These are phyloP conservation scores for Tolypocladium endophyticum DNA, from an alignment of 2,329 filamentous ascomycete genomes.

Conservation along the genomic window DNA sequence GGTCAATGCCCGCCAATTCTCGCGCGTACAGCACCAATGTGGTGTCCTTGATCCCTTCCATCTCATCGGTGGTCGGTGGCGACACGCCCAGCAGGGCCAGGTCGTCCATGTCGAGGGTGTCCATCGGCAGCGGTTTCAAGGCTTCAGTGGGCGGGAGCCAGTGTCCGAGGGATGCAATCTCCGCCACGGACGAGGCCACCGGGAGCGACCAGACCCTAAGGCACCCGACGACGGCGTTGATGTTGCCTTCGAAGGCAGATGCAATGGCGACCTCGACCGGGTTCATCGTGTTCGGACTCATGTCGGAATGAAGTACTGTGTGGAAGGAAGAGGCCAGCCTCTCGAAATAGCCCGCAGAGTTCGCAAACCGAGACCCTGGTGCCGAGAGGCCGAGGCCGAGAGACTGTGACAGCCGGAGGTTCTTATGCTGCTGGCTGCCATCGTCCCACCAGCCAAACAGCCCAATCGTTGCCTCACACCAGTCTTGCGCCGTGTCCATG, in stretches of 20 bases:
- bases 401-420: constrained; percentile 28
- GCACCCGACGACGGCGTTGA: constrained; percentile 64
- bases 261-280: constrained; percentile 72
- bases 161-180: constrained; percentile 71
- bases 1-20: constrained; percentile 46
- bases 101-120: constrained; percentile 71
- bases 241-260: constrained; percentile 72
- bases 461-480: constrained; percentile 80
- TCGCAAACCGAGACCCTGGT: constrained; percentile 30
- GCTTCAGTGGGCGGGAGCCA: constrained; percentile 54
- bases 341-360: constrained; percentile 60
- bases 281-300: constrained; percentile 67
- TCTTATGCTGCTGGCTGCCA: constrained; percentile 39
- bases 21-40: constrained; percentile 69
- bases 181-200: constrained; percentile 66
- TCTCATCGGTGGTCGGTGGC: constrained; percentile 44
- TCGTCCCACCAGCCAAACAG: constrained; percentile 91
- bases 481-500: constrained; percentile 70
- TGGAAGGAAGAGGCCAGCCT: constrained; percentile 64
- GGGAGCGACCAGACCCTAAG: constrained; percentile 73
- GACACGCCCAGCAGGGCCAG: constrained; percentile 69
- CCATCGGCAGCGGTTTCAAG: constrained; percentile 40
- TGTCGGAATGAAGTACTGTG: constrained; percentile 56
- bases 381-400: constrained; percentile 24
- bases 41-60: constrained; percentile 65